Percentiles rank a stretch among this genome's conserved stretches.
Evolutionary conservation across 2,329 filamentous ascomycete genomes (phyloP).

Genomic region (Arachnomyces sp.): DNA sequence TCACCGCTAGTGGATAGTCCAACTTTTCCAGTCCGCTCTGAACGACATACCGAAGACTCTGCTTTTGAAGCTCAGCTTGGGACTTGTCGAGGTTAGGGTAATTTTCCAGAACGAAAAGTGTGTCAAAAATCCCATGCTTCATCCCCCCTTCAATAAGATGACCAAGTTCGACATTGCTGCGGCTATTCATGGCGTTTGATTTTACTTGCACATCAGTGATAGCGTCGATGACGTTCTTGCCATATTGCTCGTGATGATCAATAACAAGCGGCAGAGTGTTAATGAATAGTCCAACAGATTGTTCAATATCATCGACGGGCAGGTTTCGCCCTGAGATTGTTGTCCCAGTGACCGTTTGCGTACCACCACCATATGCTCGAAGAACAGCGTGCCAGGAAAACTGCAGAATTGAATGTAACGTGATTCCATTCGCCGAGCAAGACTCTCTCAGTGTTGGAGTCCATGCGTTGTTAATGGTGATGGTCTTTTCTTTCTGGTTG

Average conservation of each 20-base stretch:
- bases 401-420: constrained; percentile 1
- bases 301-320: constrained; percentile 1
- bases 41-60: background rate
- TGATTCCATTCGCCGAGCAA: background rate
- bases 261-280: background rate
- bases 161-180: constrained; percentile 1
- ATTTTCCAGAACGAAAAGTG: constrained; percentile 1
- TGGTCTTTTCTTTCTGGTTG: background rate
- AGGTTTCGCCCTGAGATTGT: constrained; percentile 1
- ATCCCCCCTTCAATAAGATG: background rate
- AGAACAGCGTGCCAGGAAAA: constrained; percentile 1
- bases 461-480: background rate
- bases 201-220: background rate
- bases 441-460: background rate
- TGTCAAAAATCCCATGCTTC: constrained; percentile 1
- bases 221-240: background rate
- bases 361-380: background rate
- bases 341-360: background rate
- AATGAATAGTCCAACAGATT: background rate
- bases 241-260: background rate
- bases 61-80: background rate
- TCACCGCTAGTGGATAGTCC: constrained; percentile 1
- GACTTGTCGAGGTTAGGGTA: constrained; percentile 3
- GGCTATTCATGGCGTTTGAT: constrained; percentile 1
- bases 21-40: background rate